Evolutionary conservation across 192 early-diverging fungal genomes (phyloP), one percentile per base, ranked within the genome.

Genomic region (Linnemannia schmuckeri): DNA sequence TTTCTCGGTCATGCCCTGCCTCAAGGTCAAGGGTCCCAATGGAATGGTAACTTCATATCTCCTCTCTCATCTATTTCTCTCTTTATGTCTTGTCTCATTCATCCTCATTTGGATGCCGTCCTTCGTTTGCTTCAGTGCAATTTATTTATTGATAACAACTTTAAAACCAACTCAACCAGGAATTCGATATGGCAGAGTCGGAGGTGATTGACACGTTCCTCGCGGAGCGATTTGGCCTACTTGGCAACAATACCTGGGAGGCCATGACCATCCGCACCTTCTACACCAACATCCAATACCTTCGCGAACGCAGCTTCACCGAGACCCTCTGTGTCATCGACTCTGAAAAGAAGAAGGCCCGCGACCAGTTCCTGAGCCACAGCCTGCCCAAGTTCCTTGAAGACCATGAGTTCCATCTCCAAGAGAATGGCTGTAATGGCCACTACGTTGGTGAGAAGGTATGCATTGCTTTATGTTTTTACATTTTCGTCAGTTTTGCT

Each of bases 391-490:
- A 74, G 70, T 85, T 85, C 27, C 42, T 85, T 55, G 74, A 77
- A 17, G 83, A 85, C 69, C 83, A 85, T 22, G 83, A 80, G 33
- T 80, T 57, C 83, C 83, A 85, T 57, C 44, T 85, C 15, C 49
- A 46, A 27, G 46, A 80, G 49, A 85, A 85, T 69, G 83, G 83
- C 40, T 70, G 68, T 47, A 86, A 86, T 69, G 83, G 83, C 22
- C 83, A 86, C 10, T 86, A 86, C 38, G 79, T 86, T 52, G 79
- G 83, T 27, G 57, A 86, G 40, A 86, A 77, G 63, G 83, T 85
- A 79, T 37, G 15, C 1, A 0, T 22, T 4, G 12, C 13, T 15
- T 66, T 30, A 49, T 49, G 30, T 63, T 12, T 10, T 63, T 30
- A 6, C n/a, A 9, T 9, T 35, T 61, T 9, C 27, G 12, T 33